phyloP scores from a whole-genome alignment of 179 eudicot genomes.

The Spinacia oleracea region DNA sequence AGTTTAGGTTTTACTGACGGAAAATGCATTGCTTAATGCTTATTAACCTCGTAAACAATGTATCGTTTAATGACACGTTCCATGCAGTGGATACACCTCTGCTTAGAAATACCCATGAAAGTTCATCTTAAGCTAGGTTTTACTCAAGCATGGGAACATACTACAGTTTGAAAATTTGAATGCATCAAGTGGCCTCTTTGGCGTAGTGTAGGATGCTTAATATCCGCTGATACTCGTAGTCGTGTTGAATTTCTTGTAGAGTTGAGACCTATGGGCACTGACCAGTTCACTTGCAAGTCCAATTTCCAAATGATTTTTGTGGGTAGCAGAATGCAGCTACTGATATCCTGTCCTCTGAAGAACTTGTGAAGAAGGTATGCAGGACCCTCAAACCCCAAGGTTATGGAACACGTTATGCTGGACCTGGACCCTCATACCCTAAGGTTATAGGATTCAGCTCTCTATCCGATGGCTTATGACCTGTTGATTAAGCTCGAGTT shows the following conservation, averaged over 20 bases:
- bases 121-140: no score
- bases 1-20: not conserved
- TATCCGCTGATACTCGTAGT: not conserved
- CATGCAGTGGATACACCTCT: no score
- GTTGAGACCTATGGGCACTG: not conserved
- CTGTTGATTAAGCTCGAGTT: not conserved
- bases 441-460: slow-evolving; percentile 17
- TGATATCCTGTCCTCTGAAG: slow-evolving; percentile 8
- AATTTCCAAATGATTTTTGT: slow-evolving; percentile 4
- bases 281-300: slow-evolving; percentile 4
- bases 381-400: no score
- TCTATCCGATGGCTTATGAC: slow-evolving; percentile 33
- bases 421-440: no score
- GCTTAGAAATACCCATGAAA: no score
- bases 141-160: no score
- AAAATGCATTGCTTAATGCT: no score
- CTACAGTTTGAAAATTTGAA: not conserved
- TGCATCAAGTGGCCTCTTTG: slow-evolving; percentile 9
- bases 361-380: slow-evolving; percentile 12
- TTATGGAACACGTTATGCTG: no score
- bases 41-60: no score
- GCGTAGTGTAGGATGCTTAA: not conserved
- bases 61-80: no score
- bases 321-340: not conserved
- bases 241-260: slow-evolving; percentile 5